Base-by-base conservation (phyloP, 2,329 filamentous ascomycete species). In the Dactylellina drechsleri region DNA sequence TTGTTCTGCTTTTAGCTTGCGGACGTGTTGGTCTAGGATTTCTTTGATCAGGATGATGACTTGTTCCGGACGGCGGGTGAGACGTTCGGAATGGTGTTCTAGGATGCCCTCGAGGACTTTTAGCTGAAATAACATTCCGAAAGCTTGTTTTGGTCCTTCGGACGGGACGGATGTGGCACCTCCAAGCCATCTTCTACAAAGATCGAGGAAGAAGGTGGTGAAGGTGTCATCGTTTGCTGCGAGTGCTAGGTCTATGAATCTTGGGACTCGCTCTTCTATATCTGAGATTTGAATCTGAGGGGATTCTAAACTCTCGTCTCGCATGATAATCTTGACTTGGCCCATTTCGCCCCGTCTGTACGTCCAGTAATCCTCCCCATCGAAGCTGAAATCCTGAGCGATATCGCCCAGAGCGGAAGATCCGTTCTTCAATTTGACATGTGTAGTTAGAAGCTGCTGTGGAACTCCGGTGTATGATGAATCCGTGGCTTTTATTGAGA, bases 91-190 rank as follows among this genome's bases (percentile, higher is more conserved):
- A 53, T 89, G 85, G 53, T 83, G 85, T 23, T 87, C 86, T 81
- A 92, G 87, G 81, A 92, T 85, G 40, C 85, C 86, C 78, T 91
- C 88, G 6, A 92, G 83, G 0, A 91, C 81, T 57, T 88, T 88
- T 4, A 88, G 84, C 76, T 90, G 85, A 4, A 86, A 81, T 0
- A 92, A 82, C 65, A 83, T 81, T 12, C 76, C 66, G 4, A 75
- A 66, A n/a, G 68, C 23, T 43, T 78, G 56, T 16, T 43, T 47
- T 12, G n/a, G 41, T 6, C 77, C 71, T 23, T 52, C 79, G n/a
- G 78, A 66, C 79, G 79, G 6, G 75, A 77, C 2, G 73, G 65
- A 2, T 60, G 45, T 31, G 79, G 66, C 50, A 79, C 80, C 79
- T 36, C 80, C 80, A 0, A 91, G 83, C 86, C 89, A 91, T 47